These are phyloP conservation scores for Phanerochaete carnosa DNA, from an alignment of 768 basidiomycete genomes.

Conservation along the genomic window DNA sequence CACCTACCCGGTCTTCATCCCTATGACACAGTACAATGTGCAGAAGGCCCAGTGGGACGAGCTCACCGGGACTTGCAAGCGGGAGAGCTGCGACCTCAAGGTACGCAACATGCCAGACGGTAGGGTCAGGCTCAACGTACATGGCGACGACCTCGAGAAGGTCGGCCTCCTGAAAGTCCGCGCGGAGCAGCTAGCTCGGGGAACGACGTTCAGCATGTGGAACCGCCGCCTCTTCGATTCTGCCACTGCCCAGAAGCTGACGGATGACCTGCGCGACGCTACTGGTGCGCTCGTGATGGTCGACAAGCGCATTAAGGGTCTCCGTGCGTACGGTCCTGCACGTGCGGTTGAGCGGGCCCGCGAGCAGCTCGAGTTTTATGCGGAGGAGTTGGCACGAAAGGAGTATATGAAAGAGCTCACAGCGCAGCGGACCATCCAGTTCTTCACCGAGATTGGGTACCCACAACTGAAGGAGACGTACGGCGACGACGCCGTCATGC, in stretches of 20 bases:
- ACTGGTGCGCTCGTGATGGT: constrained; percentile 41
- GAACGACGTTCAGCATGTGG: constrained; percentile 45
- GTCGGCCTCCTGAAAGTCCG: constrained; percentile 58
- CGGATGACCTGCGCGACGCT: neutral
- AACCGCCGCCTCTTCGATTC: constrained; percentile 26
- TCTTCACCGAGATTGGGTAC: constrained; percentile 50
- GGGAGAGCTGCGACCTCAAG: constrained; percentile 33
- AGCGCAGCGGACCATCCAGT: constrained; percentile 42
- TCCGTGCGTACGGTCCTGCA: constrained; percentile 46
- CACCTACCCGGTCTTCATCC: constrained; percentile 22
- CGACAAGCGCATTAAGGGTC: constrained; percentile 41
- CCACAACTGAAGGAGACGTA: constrained; percentile 47
- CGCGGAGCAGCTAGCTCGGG: constrained; percentile 50
- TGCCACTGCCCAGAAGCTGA: neutral
- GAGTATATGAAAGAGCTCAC: constrained; percentile 37
- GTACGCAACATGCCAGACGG: constrained; percentile 23
- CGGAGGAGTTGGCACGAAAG: constrained; percentile 39
- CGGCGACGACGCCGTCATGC: constrained; percentile 50
- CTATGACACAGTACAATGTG: constrained; percentile 6
- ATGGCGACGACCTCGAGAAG: constrained; percentile 49
- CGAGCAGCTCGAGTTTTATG: constrained; percentile 42
- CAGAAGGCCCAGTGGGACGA: constrained; percentile 6
- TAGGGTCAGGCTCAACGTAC: constrained; percentile 35
- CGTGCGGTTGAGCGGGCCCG: constrained; percentile 39
- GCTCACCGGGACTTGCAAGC: constrained; percentile 33